These are phyloP conservation scores for Trichoderma sp. DNA, from an alignment of 2,329 filamentous ascomycete genomes.

Conservation along the genomic window DNA sequence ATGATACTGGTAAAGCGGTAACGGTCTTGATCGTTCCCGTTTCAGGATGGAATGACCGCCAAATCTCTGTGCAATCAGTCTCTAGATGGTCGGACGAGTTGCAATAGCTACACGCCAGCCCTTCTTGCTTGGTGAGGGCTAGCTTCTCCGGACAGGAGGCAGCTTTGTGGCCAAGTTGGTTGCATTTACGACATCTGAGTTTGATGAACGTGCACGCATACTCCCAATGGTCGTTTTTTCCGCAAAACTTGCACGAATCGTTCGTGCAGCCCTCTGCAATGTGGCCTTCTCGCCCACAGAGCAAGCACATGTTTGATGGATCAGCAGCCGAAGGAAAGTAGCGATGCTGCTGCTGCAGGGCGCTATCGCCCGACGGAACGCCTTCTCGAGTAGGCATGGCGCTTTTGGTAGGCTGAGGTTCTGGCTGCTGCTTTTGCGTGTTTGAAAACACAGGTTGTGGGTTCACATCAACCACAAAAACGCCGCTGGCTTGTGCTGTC, in stretches of 20 bases:
- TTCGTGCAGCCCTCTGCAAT: constrained; percentile 49
- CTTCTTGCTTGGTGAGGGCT: constrained; percentile 54
- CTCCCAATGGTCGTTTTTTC: constrained; percentile 50
- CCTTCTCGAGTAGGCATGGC: constrained; percentile 31
- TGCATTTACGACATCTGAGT: constrained; percentile 62
- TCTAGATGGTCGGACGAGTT: constrained; percentile 60
- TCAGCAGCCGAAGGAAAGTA: constrained; percentile 58
- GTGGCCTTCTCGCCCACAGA: constrained; percentile 57
- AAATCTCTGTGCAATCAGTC: constrained; percentile 61
- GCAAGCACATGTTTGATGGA: constrained; percentile 52
- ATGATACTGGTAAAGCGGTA: constrained; percentile 54
- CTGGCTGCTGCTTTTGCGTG: neutral
- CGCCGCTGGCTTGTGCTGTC: neutral
- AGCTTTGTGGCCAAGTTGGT: constrained; percentile 62
- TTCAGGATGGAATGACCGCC: constrained; percentile 58
- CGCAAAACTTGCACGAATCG: constrained; percentile 54
- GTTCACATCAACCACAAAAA: constrained; percentile 12
- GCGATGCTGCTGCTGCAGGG: constrained; percentile 46
- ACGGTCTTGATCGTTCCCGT: constrained; percentile 52
- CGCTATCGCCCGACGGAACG: constrained; percentile 40
- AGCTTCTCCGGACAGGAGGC: constrained; percentile 61
- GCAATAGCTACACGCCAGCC: constrained; percentile 65
- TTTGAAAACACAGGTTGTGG: constrained; percentile 3
- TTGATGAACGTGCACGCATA: constrained; percentile 55
- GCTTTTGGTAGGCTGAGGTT: neutral